Base-by-base conservation (phyloP, 768 basidiomycete species). In the Rhizopogon vulgaris region DNA sequence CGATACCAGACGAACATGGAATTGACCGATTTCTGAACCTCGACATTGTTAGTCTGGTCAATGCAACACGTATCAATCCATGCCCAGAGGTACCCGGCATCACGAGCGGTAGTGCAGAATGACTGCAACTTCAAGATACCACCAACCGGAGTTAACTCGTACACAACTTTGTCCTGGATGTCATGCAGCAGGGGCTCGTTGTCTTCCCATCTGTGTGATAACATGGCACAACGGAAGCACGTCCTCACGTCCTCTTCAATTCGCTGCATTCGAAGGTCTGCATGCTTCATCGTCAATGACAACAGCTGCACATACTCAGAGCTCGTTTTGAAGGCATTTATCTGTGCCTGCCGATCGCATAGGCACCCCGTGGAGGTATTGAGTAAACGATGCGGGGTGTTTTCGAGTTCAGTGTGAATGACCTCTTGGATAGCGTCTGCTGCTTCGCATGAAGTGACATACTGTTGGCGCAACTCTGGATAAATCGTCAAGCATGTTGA, bases 1-100 rank as follows among this genome's bases (percentile, higher is more conserved):
- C 54, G 37, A 32, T 57, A 57, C 56, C 56, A 57, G 30, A 14
- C 3, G 34, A 55, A 57, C 56, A 57, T 57, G n/a, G 53, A 55
- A 11, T 39, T 27, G n/a, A 57, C 18, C 17, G 56, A 51, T 32
- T 57, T 45, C 6, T 43, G 38, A 12, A 57, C 45, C 32, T 57
- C 56, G 4, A 53, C 15, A n/a, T 48, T 45, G 22, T 49, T 49
- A 32, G 17, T 24, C 42, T 57, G 34, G 45, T 57, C 48, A 15
- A 55, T 52, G 34, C 54, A 57, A 6, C 34, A 38, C 8, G 54
- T 50, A 18, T 54, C 53, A 8, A 24, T 30, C 56, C 52, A 56
- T 28, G 42, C 54, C 14, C 40, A 48, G 9, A 22, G 18, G 40
- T 27, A 40, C 17, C 46, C 30, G n/a, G 22, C 22, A 6, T 32